phyloP scores from a whole-genome alignment of 176 grass and related monocot genomes.

The Oryza meridionalis region DNA sequence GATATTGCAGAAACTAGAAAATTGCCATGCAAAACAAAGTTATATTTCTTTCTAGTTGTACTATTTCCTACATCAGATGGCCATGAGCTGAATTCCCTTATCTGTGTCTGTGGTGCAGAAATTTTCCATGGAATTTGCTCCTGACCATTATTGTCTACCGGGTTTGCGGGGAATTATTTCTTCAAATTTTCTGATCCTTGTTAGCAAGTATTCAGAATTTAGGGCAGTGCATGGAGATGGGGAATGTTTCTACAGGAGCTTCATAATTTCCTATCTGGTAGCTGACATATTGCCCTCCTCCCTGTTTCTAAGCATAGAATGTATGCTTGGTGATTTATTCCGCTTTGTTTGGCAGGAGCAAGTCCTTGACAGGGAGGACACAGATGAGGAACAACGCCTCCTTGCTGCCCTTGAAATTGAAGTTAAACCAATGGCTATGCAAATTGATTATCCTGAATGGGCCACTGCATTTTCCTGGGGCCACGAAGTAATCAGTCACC shows the following conservation, averaged over 20 bases:
- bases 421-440: slow-evolving; percentile 25
- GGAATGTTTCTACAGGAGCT: slow-evolving; percentile 62
- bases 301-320: slow-evolving; percentile 24
- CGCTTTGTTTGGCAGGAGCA: slow-evolving; percentile 39
- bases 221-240: slow-evolving; percentile 39
- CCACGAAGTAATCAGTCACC: slow-evolving; percentile 26
- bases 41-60: slow-evolving; percentile 12
- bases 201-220: slow-evolving; percentile 19
- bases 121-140: background rate
- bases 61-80: slow-evolving; percentile 8
- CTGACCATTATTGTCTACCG: background rate
- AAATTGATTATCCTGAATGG: slow-evolving; percentile 18
- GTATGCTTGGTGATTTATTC: slow-evolving; percentile 28
- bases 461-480: slow-evolving; percentile 12
- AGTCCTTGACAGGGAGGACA: slow-evolving; percentile 51
- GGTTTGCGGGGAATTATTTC: background rate
- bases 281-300: background rate
- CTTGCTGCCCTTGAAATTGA: background rate
- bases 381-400: slow-evolving; percentile 41
- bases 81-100: slow-evolving; percentile 11
- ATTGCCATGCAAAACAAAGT: background rate
- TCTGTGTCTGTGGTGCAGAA: slow-evolving; percentile 36
- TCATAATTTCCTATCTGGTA: slow-evolving; percentile 60
- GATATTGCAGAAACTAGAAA: slow-evolving; percentile 13
- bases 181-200: background rate